Evolutionary conservation across 148 eudicot genomes (phyloP), one percentile per base, ranked within the genome.

Genomic region (Amaranthus hypochondriacus): DNA sequence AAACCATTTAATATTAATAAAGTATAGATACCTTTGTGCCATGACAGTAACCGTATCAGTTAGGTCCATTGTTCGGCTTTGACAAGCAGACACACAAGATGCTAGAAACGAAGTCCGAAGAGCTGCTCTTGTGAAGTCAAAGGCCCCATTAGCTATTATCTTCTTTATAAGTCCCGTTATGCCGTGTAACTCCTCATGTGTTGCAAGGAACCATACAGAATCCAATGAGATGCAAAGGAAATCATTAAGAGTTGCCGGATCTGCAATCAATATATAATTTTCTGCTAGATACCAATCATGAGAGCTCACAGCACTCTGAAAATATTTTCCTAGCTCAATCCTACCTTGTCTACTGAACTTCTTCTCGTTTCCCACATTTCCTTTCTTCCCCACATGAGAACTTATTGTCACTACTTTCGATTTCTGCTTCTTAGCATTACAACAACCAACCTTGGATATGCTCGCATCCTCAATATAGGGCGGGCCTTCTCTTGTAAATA

Each of bases 31-130:
- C 98, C 98, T 90, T 76, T 88, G 97, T 57, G 93, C 97, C 98
- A 92, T 94, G 46, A 92, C 83, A 70, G 92, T 78, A 18, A 94
- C 98, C 15, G 98, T 92, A 74, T 94, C 98, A 58, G 98, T 85
- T 73, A 94, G 88, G 81, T 87, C 89, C 93, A 90, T 88, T 9
- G 97, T 92, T 79, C 91, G 92, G 82, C 97, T 94, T 78, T 92
- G 97, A 70, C 98, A 94, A 0, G 98, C 98, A 64, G 97, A 95
- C 56, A 95, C 98, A 81, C 97, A 95, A 5, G 98, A 95, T 56
- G 98, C 98, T 57, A 95, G 92, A 83, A 95, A 95, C 9, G 98
- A 90, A 74, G 98, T 95, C 81, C 98, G 84, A 60, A 95, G 96
- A 70, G 97, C 97, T 62, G 98, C 97, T 83, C 98, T 83, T 10